phyloP scores from a whole-genome alignment of 495 filamentous ascomycete genomes.

The Baudoinia panamericana region DNA sequence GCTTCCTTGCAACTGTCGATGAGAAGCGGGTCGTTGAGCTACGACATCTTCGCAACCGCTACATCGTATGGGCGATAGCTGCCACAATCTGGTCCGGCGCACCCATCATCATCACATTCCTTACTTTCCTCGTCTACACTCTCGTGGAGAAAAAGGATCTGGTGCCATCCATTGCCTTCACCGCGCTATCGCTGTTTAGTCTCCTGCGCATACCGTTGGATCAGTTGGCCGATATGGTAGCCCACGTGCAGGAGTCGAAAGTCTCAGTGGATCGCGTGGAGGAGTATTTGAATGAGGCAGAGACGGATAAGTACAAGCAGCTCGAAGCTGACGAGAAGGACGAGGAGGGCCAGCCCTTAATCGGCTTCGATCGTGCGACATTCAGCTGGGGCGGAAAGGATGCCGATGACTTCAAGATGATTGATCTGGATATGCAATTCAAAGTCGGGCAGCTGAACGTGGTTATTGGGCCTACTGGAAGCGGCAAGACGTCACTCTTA shows the following conservation, averaged over 20 bases:
- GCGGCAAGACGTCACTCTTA: slow-evolving; percentile 85
- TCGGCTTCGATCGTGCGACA: slow-evolving; percentile 73
- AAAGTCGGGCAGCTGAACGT: slow-evolving; percentile 71
- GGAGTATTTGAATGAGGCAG: slow-evolving; percentile 84
- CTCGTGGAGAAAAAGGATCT: slow-evolving; percentile 78
- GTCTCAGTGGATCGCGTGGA: slow-evolving; percentile 96
- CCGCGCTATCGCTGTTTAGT: slow-evolving; percentile 87
- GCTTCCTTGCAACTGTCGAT: slow-evolving; percentile 74
- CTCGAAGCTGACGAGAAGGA: slow-evolving; percentile 50
- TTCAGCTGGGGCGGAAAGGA: slow-evolving; percentile 76
- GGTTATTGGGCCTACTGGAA: slow-evolving; percentile 83
- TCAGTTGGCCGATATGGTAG: slow-evolving; percentile 97
- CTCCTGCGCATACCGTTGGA: slow-evolving; percentile 91
- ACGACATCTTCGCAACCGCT: slow-evolving; percentile 60
- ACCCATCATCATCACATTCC: slow-evolving; percentile 87
- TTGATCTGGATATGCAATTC: slow-evolving; percentile 68
- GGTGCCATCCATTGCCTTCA: slow-evolving; percentile 89
- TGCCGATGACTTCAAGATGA: slow-evolving; percentile 63
- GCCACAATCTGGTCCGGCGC: slow-evolving; percentile 95
- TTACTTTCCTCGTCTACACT: slow-evolving; percentile 89
- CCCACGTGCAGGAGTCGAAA: slow-evolving; percentile 93
- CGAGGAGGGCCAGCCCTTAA: slow-evolving; percentile 45
- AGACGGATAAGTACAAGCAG: slow-evolving; percentile 93
- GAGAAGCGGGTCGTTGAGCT: slow-evolving; percentile 77
- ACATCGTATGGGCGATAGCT: slow-evolving; percentile 81